Conservation (phyloP, 2,329 filamentous ascomycete genomes). For the Colletotrichum theobromicola region DNA sequence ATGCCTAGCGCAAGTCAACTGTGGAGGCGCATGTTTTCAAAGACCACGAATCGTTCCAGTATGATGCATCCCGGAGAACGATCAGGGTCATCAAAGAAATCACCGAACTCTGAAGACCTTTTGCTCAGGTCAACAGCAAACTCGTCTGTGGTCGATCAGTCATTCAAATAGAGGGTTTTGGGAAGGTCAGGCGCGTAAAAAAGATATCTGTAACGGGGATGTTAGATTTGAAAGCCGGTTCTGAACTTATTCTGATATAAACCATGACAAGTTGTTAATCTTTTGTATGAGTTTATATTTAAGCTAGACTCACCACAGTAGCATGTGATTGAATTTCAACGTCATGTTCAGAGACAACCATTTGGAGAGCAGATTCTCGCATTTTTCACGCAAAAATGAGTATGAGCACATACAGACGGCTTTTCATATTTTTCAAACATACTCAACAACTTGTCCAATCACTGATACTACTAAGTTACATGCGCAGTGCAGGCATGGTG, state of each 20-base stretch:
- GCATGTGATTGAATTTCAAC: too few relatives aligned
- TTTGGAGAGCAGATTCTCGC: fast-evolving
- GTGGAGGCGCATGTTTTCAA: background rate
- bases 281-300: background rate
- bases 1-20: background rate
- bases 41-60: background rate
- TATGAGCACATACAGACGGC: background rate
- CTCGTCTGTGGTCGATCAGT: background rate
- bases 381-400: background rate
- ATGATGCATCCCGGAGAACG: background rate
- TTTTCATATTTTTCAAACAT: background rate
- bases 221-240: background rate
- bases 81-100: background rate
- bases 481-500: fast-evolving
- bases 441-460: background rate
- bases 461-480: background rate
- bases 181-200: background rate
- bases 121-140: background rate
- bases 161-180: background rate
- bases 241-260: background rate
- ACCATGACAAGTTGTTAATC: fast-evolving
- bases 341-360: background rate
- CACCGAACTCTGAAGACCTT: background rate
- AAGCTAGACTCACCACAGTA: background rate
- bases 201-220: background rate